phyloP scores from a whole-genome alignment of 2,329 filamentous ascomycete genomes.

The Aureobasidium vineae region DNA sequence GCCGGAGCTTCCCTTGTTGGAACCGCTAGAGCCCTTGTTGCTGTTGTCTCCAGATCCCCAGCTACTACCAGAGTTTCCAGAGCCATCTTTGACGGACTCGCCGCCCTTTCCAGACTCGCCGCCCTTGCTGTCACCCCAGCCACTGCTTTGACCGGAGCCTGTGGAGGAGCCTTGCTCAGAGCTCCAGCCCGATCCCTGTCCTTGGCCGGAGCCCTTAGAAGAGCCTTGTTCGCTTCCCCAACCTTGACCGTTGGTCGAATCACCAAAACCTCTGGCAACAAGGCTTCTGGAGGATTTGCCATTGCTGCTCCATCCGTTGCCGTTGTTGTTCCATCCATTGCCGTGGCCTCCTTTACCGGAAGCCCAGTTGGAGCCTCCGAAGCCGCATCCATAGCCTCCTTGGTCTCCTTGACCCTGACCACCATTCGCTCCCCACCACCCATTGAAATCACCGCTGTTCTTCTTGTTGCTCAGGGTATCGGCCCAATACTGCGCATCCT shows the following conservation, averaged over 20 bases:
- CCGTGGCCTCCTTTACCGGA: neutral
- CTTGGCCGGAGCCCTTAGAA: neutral
- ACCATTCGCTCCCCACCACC: conserved; percentile 3
- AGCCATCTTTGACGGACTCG: neutral
- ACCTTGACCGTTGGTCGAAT: neutral
- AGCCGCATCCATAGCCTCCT: neutral
- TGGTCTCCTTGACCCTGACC: neutral
- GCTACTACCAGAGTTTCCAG: neutral
- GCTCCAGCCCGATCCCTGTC: neutral
- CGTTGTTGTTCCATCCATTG: neutral
- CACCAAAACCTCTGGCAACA: neutral
- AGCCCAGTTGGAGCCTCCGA: neutral
- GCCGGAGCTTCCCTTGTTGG: neutral
- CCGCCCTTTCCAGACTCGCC: neutral
- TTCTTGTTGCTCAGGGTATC: conserved; percentile 13
- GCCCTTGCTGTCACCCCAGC: neutral
- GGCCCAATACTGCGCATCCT: conserved; percentile 13
- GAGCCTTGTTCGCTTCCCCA: neutral
- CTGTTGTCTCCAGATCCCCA: neutral
- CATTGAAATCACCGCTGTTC: conserved; percentile 6
- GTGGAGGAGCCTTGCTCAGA: neutral
- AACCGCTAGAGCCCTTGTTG: neutral
- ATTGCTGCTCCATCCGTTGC: neutral
- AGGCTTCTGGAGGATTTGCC: conserved; percentile 8
- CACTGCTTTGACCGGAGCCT: neutral